Conservation (phyloP, 2,329 filamentous ascomycete species). For the Cladophialophora psammophila region DNA sequence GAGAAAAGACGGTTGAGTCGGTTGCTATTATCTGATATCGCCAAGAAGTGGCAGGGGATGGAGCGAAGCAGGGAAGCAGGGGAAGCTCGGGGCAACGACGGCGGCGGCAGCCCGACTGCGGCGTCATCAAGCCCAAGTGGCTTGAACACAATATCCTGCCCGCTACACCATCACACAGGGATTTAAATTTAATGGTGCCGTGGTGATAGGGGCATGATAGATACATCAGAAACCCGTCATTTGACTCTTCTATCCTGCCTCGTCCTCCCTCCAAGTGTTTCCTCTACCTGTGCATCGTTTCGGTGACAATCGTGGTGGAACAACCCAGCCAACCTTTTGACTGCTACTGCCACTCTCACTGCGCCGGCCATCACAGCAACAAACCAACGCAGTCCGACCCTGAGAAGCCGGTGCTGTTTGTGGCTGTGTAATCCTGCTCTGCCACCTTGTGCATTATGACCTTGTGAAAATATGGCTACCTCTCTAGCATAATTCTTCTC, state of each 20-base stretch:
- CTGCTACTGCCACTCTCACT: slow-evolving; percentile 1
- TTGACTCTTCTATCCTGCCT: not conserved
- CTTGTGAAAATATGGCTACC: slow-evolving; percentile 20
- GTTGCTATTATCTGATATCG: not conserved
- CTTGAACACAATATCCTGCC: slow-evolving; percentile 6
- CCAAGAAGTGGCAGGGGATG: slow-evolving; percentile 4
- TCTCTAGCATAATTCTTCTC: slow-evolving; percentile 16
- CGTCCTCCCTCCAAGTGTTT: not conserved
- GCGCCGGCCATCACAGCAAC: slow-evolving; percentile 14
- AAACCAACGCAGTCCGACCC: slow-evolving; percentile 5
- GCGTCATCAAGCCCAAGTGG: not conserved
- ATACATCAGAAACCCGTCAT: not conserved
- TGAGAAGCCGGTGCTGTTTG: slow-evolving; percentile 4
- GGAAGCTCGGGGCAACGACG: slow-evolving; percentile 13
- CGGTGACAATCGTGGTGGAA: not conserved
- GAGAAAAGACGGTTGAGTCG: not conserved
- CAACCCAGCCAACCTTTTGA: not conserved
- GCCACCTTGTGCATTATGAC: slow-evolving; percentile 18
- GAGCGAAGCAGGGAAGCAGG: not conserved
- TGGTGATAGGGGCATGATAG: slow-evolving; percentile 9
- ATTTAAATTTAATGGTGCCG: slow-evolving; percentile 1
- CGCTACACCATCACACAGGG: slow-evolving; percentile 11
- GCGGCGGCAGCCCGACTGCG: slow-evolving; percentile 1
- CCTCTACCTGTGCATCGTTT: not conserved
- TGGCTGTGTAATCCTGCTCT: slow-evolving; percentile 22